Evolutionary conservation across 805 yeast species (phyloP), one percentile per base, ranked within the genome.

Genomic region (Ogataea ramenticola): DNA sequence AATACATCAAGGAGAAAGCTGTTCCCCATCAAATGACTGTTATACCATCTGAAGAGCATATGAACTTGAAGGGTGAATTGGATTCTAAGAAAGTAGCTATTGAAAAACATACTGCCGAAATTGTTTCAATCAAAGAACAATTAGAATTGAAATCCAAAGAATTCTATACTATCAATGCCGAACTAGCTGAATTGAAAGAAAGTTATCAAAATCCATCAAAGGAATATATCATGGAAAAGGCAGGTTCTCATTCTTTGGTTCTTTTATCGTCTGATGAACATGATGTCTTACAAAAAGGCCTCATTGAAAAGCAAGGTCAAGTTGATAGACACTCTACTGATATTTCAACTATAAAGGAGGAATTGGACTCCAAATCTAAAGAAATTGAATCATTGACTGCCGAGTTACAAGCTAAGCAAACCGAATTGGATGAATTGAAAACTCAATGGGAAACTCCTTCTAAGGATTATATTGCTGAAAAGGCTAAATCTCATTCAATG

Each of bases 211-310:
- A 40, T 14, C 46, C 50, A 21, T n/a, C 38, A 12, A 22, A 9
- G 15, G 46, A 45, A 14, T 41, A 47, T 37, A 42, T 60, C 31
- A 45, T 44, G 29, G 45, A 49, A 37, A 46, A 42, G 37, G 70
- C 71, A 0, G 37, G 44, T 16, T 62, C 56, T 10, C 47, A 55
- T 36, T 70, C 65, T 2, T 52, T 66, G 35, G 55, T 60, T 16
- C 56, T 68, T 21, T 10, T 51, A 10, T 42, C 52, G 16, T 11
- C 11, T n/a, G 19, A 24, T 15, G 49, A 39, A 10, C 46, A 42
- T 21, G 40, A 42, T 31, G 12, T 37, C 19, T 27, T 46, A 3
- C 34, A n/a, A 11, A 9, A 14, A 29, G 39, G 36, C 42, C 47
- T 58, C 17, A 21, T 42, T 3, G 43, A 34, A 32, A 31, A 42